Percentiles rank a stretch among this genome's conserved stretches.
Evolutionary conservation across 2,329 filamentous ascomycete genomes (phyloP).

Genomic region (Aspergillus costaricaensis): DNA sequence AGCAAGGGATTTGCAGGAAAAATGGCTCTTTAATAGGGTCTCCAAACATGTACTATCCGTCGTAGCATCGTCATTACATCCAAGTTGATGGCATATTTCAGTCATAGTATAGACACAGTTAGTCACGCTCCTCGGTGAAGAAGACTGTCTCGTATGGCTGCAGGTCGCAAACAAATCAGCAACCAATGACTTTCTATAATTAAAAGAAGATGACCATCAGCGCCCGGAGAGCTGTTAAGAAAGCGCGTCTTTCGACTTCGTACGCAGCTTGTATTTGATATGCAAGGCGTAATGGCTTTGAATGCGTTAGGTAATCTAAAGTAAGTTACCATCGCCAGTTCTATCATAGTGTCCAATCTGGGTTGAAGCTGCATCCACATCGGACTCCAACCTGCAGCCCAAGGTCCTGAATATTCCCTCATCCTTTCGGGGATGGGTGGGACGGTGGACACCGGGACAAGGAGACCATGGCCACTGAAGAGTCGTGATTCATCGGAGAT

Average conservation of each 20-base stretch:
- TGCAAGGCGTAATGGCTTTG: neutral
- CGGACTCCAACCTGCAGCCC: neutral
- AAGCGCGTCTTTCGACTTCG: neutral
- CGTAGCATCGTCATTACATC: too few species aligned
- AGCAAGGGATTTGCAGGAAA: neutral
- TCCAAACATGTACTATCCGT: neutral
- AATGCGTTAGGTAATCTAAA: slow-evolving; percentile 6
- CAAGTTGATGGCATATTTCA: too few species aligned
- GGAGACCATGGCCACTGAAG: slow-evolving; percentile 10
- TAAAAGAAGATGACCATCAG: neutral
- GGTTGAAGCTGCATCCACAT: neutral
- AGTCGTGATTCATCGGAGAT: slow-evolving; percentile 19
- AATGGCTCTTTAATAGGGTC: neutral
- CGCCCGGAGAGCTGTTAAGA: neutral
- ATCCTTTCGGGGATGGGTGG: slow-evolving; percentile 5
- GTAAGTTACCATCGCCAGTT: neutral
- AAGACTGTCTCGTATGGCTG: neutral
- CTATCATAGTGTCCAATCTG: neutral
- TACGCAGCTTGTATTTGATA: neutral
- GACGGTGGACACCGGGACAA: slow-evolving; percentile 11
- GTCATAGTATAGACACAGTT: too few species aligned
- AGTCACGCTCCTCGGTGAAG: neutral
- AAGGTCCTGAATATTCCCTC: slow-evolving; percentile 8
- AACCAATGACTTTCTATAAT: neutral
- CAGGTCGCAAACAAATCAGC: neutral